A percentile compares a stretch with the other conserved stretches of the same genome.
These are phyloP conservation scores for Nannochloris sp. DNA, from an alignment of 139 green algal genomes.

Conservation along the genomic window DNA sequence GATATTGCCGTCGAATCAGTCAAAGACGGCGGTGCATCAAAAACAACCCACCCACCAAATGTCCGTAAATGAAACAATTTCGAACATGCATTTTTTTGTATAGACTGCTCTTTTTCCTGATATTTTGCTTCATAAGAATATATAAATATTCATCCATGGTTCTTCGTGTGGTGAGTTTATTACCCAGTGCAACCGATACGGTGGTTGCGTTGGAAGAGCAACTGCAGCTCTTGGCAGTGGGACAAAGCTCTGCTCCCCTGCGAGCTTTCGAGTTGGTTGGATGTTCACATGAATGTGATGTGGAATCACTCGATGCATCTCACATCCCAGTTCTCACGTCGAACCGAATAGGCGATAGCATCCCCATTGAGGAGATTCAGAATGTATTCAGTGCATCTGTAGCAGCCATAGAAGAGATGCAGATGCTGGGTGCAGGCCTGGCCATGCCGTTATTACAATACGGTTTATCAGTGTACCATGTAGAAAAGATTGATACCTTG, in stretches of 20 bases:
- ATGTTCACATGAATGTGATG: too few species aligned
- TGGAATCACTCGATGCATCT: constrained; percentile 20
- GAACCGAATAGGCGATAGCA: constrained; percentile 26
- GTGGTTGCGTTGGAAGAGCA: constrained; percentile 19
- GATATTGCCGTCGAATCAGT: too few species aligned
- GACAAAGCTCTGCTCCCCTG: neutral
- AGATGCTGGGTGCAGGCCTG: constrained; percentile 19
- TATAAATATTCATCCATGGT: too few species aligned
- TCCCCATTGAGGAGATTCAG: constrained; percentile 31
- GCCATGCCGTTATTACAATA: constrained; percentile 36
- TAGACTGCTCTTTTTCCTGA: too few species aligned
- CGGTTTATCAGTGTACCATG: constrained; percentile 37
- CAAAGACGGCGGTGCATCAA: too few species aligned
- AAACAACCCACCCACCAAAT: too few species aligned
- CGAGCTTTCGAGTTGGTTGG: neutral
- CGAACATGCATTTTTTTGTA: too few species aligned
- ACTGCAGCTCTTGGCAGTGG: neutral
- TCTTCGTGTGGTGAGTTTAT: constrained; percentile 38
- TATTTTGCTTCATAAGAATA: too few species aligned
- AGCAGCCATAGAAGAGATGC: constrained; percentile 24
- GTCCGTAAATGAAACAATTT: too few species aligned
- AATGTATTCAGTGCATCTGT: constrained; percentile 23
- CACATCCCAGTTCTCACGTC: constrained; percentile 21
- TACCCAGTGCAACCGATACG: constrained; percentile 45
- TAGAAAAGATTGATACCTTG: constrained; percentile 25